Evolutionary conservation across 2,329 filamentous ascomycete species (phyloP).

Genomic region (Meredithiella fracta): DNA sequence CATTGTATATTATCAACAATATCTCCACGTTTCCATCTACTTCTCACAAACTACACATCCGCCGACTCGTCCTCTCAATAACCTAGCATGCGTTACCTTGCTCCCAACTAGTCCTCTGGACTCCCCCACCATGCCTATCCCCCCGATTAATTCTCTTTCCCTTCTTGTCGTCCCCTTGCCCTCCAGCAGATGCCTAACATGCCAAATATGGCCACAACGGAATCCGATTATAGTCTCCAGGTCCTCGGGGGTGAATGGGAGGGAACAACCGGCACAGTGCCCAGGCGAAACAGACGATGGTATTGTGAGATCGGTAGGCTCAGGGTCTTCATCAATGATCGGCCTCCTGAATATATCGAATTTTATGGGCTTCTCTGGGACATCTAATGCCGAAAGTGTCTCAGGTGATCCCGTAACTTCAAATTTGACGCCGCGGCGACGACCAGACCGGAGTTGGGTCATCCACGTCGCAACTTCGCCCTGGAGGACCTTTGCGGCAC

Average conservation of each 20-base stretch:
- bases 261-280: slow-evolving; percentile 42
- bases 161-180: slow-evolving; percentile 30
- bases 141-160: slow-evolving; percentile 31
- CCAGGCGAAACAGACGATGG: slow-evolving; percentile 26
- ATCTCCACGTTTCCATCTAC: neutral
- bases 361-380: slow-evolving; percentile 16
- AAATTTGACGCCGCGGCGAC: slow-evolving; percentile 77
- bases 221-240: slow-evolving; percentile 63
- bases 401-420: slow-evolving; percentile 42
- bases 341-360: slow-evolving; percentile 16
- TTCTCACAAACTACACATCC: slow-evolving; percentile 18
- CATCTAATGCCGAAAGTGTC: slow-evolving; percentile 13
- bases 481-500: slow-evolving; percentile 69
- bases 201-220: slow-evolving; percentile 68
- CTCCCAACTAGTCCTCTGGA: slow-evolving; percentile 54
- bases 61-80: slow-evolving; percentile 54
- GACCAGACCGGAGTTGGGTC: slow-evolving; percentile 60
- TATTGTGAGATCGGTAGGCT: slow-evolving; percentile 20
- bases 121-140: slow-evolving; percentile 27
- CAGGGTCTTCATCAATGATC: slow-evolving; percentile 4
- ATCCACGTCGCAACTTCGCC: slow-evolving; percentile 80
- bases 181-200: slow-evolving; percentile 53
- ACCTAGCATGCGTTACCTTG: slow-evolving; percentile 73
- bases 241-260: slow-evolving; percentile 43
- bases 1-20: neutral